A percentile compares a stretch with the other conserved stretches of the same genome.
These are phyloP conservation scores for Trichoderma polysporum DNA, from an alignment of 2,329 filamentous ascomycete species.

Conservation along the genomic window DNA sequence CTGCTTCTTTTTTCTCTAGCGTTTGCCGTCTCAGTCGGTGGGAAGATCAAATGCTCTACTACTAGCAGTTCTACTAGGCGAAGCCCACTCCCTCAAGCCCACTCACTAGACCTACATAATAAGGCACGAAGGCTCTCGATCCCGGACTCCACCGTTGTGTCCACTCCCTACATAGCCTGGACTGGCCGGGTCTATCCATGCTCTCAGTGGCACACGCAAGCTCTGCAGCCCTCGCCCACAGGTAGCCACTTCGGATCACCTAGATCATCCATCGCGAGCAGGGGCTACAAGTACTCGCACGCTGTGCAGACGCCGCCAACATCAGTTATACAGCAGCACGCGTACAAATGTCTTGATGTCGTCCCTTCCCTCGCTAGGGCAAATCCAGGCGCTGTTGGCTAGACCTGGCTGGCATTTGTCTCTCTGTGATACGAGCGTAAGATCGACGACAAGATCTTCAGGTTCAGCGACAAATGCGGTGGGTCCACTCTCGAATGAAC, in stretches of 20 bases:
- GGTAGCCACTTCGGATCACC: conserved; percentile 7
- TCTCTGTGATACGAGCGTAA: neutral
- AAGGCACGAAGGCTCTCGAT: conserved; percentile 3
- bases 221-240: neutral
- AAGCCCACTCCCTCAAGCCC: neutral
- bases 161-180: conserved; percentile 1
- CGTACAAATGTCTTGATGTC: neutral
- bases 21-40: neutral
- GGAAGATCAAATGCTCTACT: neutral
- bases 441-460: conserved; percentile 19
- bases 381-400: neutral
- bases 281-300: neutral
- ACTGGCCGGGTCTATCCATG: neutral
- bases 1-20: conserved; percentile 1
- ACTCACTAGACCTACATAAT: conserved; percentile 2
- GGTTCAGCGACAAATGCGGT: conserved; percentile 19
- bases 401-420: neutral
- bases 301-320: neutral
- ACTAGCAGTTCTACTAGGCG: neutral
- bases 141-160: conserved; percentile 3
- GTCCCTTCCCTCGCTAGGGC: neutral
- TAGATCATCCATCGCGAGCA: conserved; percentile 1
- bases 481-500: neutral
- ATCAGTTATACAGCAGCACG: neutral
- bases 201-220: conserved; percentile 14